These are phyloP conservation scores for Penicillium hordei DNA, from an alignment of 2,329 filamentous ascomycete genomes.

Conservation along the genomic window DNA sequence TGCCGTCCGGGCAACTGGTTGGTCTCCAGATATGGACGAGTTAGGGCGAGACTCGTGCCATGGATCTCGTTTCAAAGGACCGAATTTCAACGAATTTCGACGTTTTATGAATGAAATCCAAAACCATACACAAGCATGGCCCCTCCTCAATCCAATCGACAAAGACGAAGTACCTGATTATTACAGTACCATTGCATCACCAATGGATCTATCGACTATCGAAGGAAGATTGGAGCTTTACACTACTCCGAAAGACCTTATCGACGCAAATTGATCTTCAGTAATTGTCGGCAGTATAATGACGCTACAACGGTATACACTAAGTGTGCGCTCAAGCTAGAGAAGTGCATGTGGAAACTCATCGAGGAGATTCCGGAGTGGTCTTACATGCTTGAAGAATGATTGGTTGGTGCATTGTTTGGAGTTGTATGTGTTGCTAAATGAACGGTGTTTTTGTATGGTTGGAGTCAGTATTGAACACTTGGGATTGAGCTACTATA, in stretches of 20 bases:
- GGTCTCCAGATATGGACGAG: conserved; percentile 97
- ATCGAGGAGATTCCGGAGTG: conserved; percentile 91
- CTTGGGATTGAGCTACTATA: neutral
- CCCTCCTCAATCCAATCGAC: conserved; percentile 89
- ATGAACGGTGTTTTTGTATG: neutral
- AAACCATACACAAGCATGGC: conserved; percentile 90
- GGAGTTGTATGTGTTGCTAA: neutral
- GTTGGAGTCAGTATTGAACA: no score
- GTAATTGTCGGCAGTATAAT: conserved; percentile 95
- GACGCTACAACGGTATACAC: conserved; percentile 92
- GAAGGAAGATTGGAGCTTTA: conserved; percentile 93
- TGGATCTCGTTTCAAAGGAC: conserved; percentile 52
- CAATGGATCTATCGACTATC: conserved; percentile 98
- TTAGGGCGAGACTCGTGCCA: conserved; percentile 92
- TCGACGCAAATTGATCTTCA: conserved; percentile 80
- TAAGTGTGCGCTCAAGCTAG: conserved; percentile 89
- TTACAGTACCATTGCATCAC: conserved; percentile 95
- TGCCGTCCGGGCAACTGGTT: conserved; percentile 86
- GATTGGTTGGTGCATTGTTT: neutral
- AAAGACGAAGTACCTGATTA: conserved; percentile 97
- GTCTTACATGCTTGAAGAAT: conserved; percentile 49
- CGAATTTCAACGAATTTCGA: conserved; percentile 90
- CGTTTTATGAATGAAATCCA: conserved; percentile 92
- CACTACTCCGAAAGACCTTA: conserved; percentile 84
- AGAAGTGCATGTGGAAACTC: conserved; percentile 92